Percentiles rank a stretch among this genome's conserved stretches.
Conservation (phyloP, 2,329 filamentous ascomycete genomes). For the Botrytis byssoidea region DNA sequence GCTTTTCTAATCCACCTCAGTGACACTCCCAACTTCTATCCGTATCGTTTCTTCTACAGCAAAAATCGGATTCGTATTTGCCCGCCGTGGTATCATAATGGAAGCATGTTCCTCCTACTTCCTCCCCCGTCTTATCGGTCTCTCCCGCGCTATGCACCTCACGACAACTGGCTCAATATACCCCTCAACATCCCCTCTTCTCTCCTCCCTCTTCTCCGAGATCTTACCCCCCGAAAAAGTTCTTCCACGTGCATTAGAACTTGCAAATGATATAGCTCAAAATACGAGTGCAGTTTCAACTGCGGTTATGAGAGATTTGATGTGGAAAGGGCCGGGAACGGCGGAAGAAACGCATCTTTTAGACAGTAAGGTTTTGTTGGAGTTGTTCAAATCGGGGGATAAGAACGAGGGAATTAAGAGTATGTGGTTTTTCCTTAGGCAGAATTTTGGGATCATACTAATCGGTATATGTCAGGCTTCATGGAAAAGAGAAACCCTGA, state of each 20-base stretch:
- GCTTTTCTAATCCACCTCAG: slow-evolving; percentile 38
- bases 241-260: slow-evolving; percentile 60
- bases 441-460: neutral
- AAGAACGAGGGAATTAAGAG: slow-evolving; percentile 59
- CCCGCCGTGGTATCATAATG: slow-evolving; percentile 66
- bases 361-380: slow-evolving; percentile 63
- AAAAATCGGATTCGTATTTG: slow-evolving; percentile 74
- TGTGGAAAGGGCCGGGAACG: slow-evolving; percentile 57
- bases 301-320: slow-evolving; percentile 68
- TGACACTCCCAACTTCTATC: slow-evolving; percentile 56
- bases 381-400: slow-evolving; percentile 55
- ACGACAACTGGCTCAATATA: slow-evolving; percentile 66
- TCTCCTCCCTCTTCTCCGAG: slow-evolving; percentile 65
- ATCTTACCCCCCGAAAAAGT: slow-evolving; percentile 60
- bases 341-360: slow-evolving; percentile 70
- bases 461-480: slow-evolving; percentile 41
- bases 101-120: slow-evolving; percentile 72
- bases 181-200: slow-evolving; percentile 49
- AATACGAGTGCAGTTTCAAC: slow-evolving; percentile 65
- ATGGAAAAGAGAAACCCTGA: slow-evolving; percentile 58
- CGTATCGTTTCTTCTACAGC: slow-evolving; percentile 55
- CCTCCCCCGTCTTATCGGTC: slow-evolving; percentile 67
- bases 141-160: slow-evolving; percentile 61
- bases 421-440: neutral
- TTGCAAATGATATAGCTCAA: slow-evolving; percentile 64